A percentile compares a stretch with the other conserved stretches of the same genome.
These are phyloP conservation scores for Grifola frondosa DNA, from an alignment of 1,284 basidiomycete species.

Conservation along the genomic window DNA sequence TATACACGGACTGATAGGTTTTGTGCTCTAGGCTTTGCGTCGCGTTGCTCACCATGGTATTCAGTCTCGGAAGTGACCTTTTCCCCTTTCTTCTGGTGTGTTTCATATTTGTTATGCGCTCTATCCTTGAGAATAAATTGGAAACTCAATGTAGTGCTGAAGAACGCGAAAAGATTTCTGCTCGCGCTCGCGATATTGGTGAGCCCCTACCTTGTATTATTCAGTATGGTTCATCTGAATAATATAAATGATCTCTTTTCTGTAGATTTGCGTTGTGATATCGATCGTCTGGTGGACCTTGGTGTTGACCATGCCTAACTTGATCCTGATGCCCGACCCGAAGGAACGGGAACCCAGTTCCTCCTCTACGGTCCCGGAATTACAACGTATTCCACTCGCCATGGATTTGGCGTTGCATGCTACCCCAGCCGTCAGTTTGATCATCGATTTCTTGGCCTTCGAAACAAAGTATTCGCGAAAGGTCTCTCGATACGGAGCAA, in stretches of 20 bases:
- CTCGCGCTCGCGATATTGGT: conserved; percentile 66
- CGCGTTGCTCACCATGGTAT: conserved; percentile 50
- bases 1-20: not conserved
- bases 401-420: conserved; percentile 72
- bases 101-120: not conserved
- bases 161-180: conserved; percentile 50
- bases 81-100: conserved; percentile 48
- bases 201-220: conserved; percentile 16
- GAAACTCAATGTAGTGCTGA: conserved; percentile 36
- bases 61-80: conserved; percentile 49
- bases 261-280: conserved; percentile 64
- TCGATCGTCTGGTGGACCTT: conserved; percentile 75
- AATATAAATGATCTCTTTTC: conserved; percentile 4
- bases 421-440: conserved; percentile 56
- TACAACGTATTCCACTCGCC: conserved; percentile 55
- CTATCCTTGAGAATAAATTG: conserved; percentile 2
- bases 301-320: conserved; percentile 47
- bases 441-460: conserved; percentile 71
- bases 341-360: conserved; percentile 37
- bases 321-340: conserved; percentile 41
- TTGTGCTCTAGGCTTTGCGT: conserved; percentile 41
- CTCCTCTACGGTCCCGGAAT: conserved; percentile 32
- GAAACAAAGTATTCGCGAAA: conserved; percentile 58
- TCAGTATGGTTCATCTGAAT: not conserved
- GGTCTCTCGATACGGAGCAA: conserved; percentile 45